Base-by-base conservation (phyloP, 2,329 filamentous ascomycete genomes). In the Penicillium italicum region DNA sequence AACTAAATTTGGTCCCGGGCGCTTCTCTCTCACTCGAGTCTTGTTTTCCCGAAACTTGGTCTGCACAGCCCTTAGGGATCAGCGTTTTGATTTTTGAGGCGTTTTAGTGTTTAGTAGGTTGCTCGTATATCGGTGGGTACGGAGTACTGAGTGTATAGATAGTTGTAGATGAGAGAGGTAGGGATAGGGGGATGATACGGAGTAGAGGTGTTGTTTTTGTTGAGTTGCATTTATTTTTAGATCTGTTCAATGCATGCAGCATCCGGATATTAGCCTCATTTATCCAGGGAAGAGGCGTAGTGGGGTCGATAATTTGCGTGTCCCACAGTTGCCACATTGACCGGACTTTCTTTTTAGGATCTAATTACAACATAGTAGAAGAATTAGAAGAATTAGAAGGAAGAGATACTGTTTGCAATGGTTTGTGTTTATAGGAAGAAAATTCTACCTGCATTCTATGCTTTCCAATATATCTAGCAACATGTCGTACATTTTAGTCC, bases 211-310 rank as follows among this genome's bases (percentile, higher is more conserved):
- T n/a, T n/a, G n/a, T n/a, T n/a, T n/a, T n/a, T n/a, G n/a, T n/a
- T n/a, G n/a, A n/a, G n/a, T n/a, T n/a, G n/a, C n/a, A n/a, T n/a
- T n/a, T 44, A 44, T 45, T 45, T 45, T 45, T 45, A 45, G 42
- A 45, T 45, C 40, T 2, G n/a, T n/a, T n/a, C n/a, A n/a, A n/a
- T n/a, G n/a, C n/a, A n/a, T n/a, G n/a, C n/a, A n/a, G n/a, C n/a
- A n/a, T n/a, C n/a, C n/a, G n/a, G n/a, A n/a, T 31, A 45, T 33
- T 45, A 45, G 18, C 42, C 42, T 45, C 42, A 44, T 44, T 44
- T 31, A 22, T 30, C 18, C 20, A 30, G 5, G 22, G 14, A 30
- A 45, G 12, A 44, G 26, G 41, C 41, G n/a, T 30, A n/a, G 41
- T 43, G 41, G 41, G 20, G 42, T 16, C 12, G 4, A 22, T 31